A percentile compares a stretch with the other conserved stretches of the same genome.
Conservation (phyloP, 768 basidiomycete genomes). For the Leccinum ochraceum region DNA sequence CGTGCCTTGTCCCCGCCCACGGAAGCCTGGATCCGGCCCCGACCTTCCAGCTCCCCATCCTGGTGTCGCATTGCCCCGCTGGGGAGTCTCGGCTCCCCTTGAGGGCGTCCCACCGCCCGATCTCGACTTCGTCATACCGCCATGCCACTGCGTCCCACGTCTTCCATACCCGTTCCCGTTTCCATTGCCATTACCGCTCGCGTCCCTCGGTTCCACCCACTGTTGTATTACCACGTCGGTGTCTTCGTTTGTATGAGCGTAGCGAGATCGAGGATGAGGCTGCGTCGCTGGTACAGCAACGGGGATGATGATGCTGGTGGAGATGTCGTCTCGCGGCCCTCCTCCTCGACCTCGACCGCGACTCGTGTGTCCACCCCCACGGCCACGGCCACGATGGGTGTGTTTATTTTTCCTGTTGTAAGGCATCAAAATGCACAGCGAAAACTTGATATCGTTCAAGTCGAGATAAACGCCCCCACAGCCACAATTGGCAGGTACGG, state of each 20-base stretch:
- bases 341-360: constrained; percentile 24
- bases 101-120: constrained; percentile 16
- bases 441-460: constrained; percentile 2
- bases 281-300: neutral
- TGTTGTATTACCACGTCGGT: constrained; percentile 27
- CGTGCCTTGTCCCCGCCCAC: constrained; percentile 16
- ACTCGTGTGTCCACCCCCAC: constrained; percentile 7
- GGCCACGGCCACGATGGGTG: constrained; percentile 23
- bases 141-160: constrained; percentile 4
- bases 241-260: constrained; percentile 22
- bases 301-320: neutral
- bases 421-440: constrained; percentile 20
- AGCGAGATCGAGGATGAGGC: constrained; percentile 17
- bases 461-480: neutral
- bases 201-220: constrained; percentile 15
- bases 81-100: constrained; percentile 17
- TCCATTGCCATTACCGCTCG: neutral
- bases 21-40: constrained; percentile 27
- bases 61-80: constrained; percentile 11
- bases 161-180: constrained; percentile 4
- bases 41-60: constrained; percentile 15
- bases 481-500: neutral
- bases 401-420: constrained; percentile 18
- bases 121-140: constrained; percentile 9
- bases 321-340: neutral